Evolutionary conservation across 164 flowering plant species (phyloP).

Genomic region (Berberis vulgaris): DNA sequence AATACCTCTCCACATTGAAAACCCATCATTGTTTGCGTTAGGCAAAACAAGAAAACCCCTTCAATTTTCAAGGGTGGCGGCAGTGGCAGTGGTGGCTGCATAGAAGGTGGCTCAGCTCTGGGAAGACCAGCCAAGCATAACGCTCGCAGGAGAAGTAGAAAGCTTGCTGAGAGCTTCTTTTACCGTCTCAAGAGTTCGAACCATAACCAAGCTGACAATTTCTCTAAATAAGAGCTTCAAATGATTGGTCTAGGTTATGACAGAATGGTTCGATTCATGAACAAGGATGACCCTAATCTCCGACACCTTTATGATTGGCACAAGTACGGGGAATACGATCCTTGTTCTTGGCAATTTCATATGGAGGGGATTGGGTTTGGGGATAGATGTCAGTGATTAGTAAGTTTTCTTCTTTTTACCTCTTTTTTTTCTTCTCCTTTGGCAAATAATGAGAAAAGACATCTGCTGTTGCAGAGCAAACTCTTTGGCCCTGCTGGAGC

Average conservation of each 20-base stretch:
- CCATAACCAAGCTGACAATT: conserved; percentile 57
- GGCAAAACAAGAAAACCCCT: too few species aligned
- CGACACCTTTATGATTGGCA: conserved; percentile 92
- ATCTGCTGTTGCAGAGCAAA: too few species aligned
- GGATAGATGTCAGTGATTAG: conserved; percentile 13
- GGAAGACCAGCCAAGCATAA: conserved; percentile 52
- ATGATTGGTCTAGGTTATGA: conserved; percentile 89
- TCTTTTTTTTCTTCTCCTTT: too few species aligned
- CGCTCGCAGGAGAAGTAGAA: conserved; percentile 40
- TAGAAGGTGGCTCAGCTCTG: conserved; percentile 55
- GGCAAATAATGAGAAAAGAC: too few species aligned
- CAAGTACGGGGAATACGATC: conserved; percentile 89
- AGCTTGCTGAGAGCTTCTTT: conserved; percentile 61
- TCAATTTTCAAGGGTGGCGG: conserved; percentile 10
- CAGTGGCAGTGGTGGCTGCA: conserved; percentile 40
- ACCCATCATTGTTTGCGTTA: too few species aligned
- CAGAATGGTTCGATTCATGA: conserved; percentile 87
- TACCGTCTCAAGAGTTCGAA: conserved; percentile 76
- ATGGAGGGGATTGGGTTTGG: conserved; percentile 61
- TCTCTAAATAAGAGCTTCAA: conserved; percentile 69
- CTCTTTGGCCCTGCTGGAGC: too few species aligned
- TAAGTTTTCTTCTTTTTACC: too few species aligned
- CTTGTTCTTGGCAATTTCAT: conserved; percentile 63
- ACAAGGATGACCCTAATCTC: conserved; percentile 72
- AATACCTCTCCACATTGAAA: too few species aligned